Conservation (phyloP, 2,329 filamentous ascomycete genomes). For the Neurospora crassa region DNA sequence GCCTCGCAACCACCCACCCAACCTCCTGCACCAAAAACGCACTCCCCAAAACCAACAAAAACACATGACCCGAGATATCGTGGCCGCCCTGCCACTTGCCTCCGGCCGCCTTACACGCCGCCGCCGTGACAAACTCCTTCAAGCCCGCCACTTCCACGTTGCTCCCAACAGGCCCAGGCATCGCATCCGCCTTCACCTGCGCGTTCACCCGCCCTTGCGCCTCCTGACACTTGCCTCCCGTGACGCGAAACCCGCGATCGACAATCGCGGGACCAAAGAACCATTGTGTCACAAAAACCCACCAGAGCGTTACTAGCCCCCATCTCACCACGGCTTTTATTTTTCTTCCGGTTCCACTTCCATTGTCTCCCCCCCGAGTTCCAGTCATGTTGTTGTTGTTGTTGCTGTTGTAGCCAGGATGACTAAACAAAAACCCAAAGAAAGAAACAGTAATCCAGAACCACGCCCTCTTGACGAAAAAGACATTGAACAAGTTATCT, state of each 20-base stretch:
- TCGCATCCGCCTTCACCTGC: conserved; percentile 33
- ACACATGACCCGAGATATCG: conserved; percentile 93
- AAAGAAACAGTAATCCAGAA: conserved; percentile 78
- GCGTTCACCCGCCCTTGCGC: conserved; percentile 37
- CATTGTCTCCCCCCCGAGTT: too few relatives aligned
- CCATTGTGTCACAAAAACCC: conserved; percentile 91
- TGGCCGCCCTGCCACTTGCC: conserved; percentile 88
- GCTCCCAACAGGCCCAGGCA: conserved; percentile 16
- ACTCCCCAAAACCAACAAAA: conserved; percentile 78
- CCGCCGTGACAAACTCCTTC: conserved; percentile 54
- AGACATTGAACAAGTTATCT: conserved; percentile 80
- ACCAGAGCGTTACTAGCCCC: conserved; percentile 61
- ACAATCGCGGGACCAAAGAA: conserved; percentile 87
- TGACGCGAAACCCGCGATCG: conserved; percentile 80
- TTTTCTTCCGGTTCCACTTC: conserved; percentile 18
- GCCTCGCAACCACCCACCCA: conserved; percentile 42
- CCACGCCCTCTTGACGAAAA: conserved; percentile 96
- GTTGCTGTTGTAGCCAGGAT: conserved; percentile 41
- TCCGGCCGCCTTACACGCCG: conserved; percentile 73
- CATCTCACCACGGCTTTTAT: conserved; percentile 56
- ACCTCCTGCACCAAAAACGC: conserved; percentile 76
- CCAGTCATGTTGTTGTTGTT: neutral
- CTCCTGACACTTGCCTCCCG: conserved; percentile 72
- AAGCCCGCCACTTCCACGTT: conserved; percentile 21
- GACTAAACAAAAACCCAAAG: conserved; percentile 55